These are phyloP conservation scores for Rossbeevera mucosa DNA, from an alignment of 768 basidiomycete species.

Conservation along the genomic window DNA sequence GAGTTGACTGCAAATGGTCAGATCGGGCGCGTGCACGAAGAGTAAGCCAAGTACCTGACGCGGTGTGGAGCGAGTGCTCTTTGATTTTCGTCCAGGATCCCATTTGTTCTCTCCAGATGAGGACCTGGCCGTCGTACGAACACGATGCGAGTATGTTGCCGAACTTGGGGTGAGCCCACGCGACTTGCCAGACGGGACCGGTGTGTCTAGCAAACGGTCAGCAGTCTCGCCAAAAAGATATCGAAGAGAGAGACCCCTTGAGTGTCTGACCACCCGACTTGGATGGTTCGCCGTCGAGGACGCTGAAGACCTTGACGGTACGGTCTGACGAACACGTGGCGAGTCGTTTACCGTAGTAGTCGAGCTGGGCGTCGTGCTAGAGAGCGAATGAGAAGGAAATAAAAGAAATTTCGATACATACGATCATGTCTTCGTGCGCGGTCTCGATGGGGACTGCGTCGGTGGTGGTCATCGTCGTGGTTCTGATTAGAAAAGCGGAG, in stretches of 20 bases:
- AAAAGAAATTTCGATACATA: slow-evolving; percentile 31
- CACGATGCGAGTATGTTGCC: slow-evolving; percentile 97
- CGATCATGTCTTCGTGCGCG: slow-evolving; percentile 98
- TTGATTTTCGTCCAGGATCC: slow-evolving; percentile 91
- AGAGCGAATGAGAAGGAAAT: neutral
- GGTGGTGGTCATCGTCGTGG: slow-evolving; percentile 37
- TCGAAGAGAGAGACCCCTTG: slow-evolving; percentile 58
- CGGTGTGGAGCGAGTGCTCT: slow-evolving; percentile 90
- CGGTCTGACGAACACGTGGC: slow-evolving; percentile 97
- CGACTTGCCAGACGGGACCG: slow-evolving; percentile 96
- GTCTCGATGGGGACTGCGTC: slow-evolving; percentile 89
- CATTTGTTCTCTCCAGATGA: slow-evolving; percentile 94
- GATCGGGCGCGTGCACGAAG: neutral
- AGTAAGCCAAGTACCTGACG: slow-evolving; percentile 64
- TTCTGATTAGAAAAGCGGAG: neutral
- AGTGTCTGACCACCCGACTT: slow-evolving; percentile 66
- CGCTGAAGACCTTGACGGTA: slow-evolving; percentile 92
- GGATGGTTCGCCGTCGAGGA: slow-evolving; percentile 81
- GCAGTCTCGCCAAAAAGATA: neutral
- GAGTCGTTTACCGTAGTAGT: slow-evolving; percentile 95
- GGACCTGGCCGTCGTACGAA: slow-evolving; percentile 95
- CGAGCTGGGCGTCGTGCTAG: slow-evolving; percentile 96
- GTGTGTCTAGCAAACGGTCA: slow-evolving; percentile 59
- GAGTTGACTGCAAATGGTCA: slow-evolving; percentile 70
- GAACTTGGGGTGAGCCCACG: slow-evolving; percentile 98